A percentile compares a stretch with the other conserved stretches of the same genome.
phyloP scores from a whole-genome alignment of 805 yeast genomes.

The Tetrapisispora namnaoensis region DNA sequence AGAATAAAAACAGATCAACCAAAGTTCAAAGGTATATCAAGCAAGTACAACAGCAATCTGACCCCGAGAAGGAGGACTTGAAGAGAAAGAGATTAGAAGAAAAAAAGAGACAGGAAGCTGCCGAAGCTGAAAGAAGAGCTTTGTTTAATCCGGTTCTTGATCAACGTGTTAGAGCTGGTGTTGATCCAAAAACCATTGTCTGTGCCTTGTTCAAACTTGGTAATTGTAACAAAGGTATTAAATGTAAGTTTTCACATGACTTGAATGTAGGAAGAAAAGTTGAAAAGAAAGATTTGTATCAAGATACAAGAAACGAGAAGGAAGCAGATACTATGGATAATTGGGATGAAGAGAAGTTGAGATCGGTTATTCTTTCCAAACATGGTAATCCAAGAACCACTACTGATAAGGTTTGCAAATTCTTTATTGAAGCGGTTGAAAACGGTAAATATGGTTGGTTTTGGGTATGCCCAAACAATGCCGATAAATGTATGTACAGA shows the following conservation, averaged over 20 bases:
- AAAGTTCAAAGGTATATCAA: conserved; percentile 69
- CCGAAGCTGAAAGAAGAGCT: conserved; percentile 77
- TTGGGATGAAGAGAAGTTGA: conserved; percentile 95
- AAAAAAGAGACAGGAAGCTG: conserved; percentile 85
- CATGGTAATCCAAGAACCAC: conserved; percentile 93
- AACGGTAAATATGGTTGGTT: conserved; percentile 98
- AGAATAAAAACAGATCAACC: conserved; percentile 88
- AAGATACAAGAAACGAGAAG: conserved; percentile 67
- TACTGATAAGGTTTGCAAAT: conserved; percentile 90
- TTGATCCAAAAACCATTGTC: conserved; percentile 87
- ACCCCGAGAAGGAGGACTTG: conserved; percentile 69
- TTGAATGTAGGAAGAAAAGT: conserved; percentile 76
- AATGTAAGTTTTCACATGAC: conserved; percentile 92
- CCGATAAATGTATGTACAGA: conserved; percentile 83
- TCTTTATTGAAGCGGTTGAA: conserved; percentile 92
- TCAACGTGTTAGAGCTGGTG: conserved; percentile 92
- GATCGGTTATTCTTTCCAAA: conserved; percentile 76
- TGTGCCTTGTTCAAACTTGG: conserved; percentile 88
- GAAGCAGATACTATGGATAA: conserved; percentile 84
- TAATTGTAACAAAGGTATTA: conserved; percentile 66
- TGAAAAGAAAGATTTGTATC: conserved; percentile 83
- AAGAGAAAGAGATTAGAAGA: conserved; percentile 57
- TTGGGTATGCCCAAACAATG: conserved; percentile 95
- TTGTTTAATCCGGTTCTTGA: conserved; percentile 57
- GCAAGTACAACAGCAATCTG: conserved; percentile 57